Base-by-base conservation (phyloP, 1,284 basidiomycete species). In the Leccinum cinnamomeum region DNA sequence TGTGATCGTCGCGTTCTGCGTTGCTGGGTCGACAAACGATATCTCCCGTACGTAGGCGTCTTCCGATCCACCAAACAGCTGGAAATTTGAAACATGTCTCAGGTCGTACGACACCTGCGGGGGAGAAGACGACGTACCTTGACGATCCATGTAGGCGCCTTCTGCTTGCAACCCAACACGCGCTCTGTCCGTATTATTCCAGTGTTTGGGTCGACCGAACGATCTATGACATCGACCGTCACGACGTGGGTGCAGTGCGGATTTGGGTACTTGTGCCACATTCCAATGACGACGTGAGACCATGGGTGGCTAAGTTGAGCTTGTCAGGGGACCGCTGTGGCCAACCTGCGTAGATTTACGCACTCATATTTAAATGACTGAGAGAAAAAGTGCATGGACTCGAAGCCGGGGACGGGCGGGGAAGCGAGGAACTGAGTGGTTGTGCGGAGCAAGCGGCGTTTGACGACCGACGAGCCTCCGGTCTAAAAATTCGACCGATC, bases 181-280 rank as follows among this genome's bases (percentile, higher is more conserved):
- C 93, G 84, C 76, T 95, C 92, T 57, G 93, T 95, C 67, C 96
- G 85, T 68, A 98, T 87, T 62, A 96, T 83, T 30, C 95, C 95
- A 12, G 94, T 94, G 57, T 82, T 75, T 20, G 91, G 85, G 77
- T 97, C 90, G 35, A 97, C 83, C 8, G 88, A 83, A 64, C 94
- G 88, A 76, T 92, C 89, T 59, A 97, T 68, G 20, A 95, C 94
- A 76, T 98, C 95, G 70, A 98, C 87, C 65, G 91, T 92, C 68
- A 93, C 82, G 67, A 98, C 96, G 76, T 98, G 95, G 7, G 91
- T 87, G 72, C 95, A 94, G 71, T 91, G 89, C 54, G 94, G 91
- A 75, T 97, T 97, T 55, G 95, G 95, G 76, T 98, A 98, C 82
- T 98, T 98, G 70, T 92, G 90, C 89, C 92, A 94, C 82, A 96